Evolutionary conservation across 441 rosid genomes (phyloP).

Genomic region (Syzygium syzygioides): DNA sequence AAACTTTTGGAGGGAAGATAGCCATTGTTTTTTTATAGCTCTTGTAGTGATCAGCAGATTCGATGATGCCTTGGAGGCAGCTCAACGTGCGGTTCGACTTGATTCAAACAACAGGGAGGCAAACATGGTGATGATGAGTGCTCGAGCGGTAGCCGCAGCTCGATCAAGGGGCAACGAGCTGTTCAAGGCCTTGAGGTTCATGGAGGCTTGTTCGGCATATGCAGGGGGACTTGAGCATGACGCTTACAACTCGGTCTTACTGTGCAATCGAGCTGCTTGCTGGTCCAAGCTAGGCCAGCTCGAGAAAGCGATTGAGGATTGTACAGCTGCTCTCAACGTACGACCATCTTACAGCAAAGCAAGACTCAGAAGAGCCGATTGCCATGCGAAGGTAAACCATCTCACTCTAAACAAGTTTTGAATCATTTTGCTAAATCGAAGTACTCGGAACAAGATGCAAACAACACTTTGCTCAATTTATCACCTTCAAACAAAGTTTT

Average conservation of each 20-base stretch:
- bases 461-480: background rate
- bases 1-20: background rate
- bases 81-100: slow-evolving; percentile 53
- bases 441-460: background rate
- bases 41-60: slow-evolving; percentile 28
- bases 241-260: slow-evolving; percentile 53
- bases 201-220: slow-evolving; percentile 56
- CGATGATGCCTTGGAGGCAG: slow-evolving; percentile 58
- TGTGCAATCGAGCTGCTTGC: slow-evolving; percentile 88
- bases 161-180: slow-evolving; percentile 69
- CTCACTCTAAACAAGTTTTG: background rate
- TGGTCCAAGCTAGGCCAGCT: slow-evolving; percentile 54
- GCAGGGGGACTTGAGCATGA: slow-evolving; percentile 71
- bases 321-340: slow-evolving; percentile 55
- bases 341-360: slow-evolving; percentile 74
- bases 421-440: background rate
- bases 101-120: slow-evolving; percentile 62
- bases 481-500: background rate
- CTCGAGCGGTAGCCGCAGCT: slow-evolving; percentile 51
- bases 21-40: background rate
- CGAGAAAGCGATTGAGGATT: slow-evolving; percentile 74
- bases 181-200: slow-evolving; percentile 52
- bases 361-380: slow-evolving; percentile 69
- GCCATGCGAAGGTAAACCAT: slow-evolving; percentile 50
- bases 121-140: slow-evolving; percentile 24